Evolutionary conservation across 2,329 filamentous ascomycete genomes (phyloP).

Genomic region (Phialophora verrucosa): DNA sequence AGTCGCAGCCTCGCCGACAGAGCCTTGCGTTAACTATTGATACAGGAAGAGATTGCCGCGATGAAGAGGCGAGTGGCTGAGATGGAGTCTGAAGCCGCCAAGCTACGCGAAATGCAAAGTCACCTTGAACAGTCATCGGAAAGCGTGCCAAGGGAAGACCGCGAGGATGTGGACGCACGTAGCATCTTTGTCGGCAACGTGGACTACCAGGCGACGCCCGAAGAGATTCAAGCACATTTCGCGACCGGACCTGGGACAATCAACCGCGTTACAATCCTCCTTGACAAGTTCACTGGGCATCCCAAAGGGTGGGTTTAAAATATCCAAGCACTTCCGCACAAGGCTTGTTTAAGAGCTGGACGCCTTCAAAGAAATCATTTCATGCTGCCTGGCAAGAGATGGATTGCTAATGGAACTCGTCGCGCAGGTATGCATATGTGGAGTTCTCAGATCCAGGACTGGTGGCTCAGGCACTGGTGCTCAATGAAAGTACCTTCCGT

Average conservation of each 20-base stretch:
- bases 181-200: slow-evolving; percentile 99
- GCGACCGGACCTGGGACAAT: slow-evolving; percentile 89
- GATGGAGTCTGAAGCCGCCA: slow-evolving; percentile 88
- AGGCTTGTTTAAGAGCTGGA: slow-evolving; percentile 40
- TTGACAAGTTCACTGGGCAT: slow-evolving; percentile 98
- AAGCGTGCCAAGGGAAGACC: slow-evolving; percentile 79
- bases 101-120: slow-evolving; percentile 85
- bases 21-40: neutral
- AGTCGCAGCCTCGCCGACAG: neutral
- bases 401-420: slow-evolving; percentile 43
- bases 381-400: slow-evolving; percentile 66
- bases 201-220: slow-evolving; percentile 94
- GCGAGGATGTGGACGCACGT: slow-evolving; percentile 91
- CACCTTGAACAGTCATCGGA: slow-evolving; percentile 83
- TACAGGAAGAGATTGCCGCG: slow-evolving; percentile 76
- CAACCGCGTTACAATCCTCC: slow-evolving; percentile 94
- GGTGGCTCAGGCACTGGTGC: slow-evolving; percentile 88
- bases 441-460: slow-evolving; percentile 95
- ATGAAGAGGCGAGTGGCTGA: slow-evolving; percentile 88
- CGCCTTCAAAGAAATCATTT: slow-evolving; percentile 39
- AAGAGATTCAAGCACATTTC: slow-evolving; percentile 98
- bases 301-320: slow-evolving; percentile 84
- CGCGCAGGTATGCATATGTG: slow-evolving; percentile 90
- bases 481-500: slow-evolving; percentile 96
- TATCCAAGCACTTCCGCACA: slow-evolving; percentile 30